These are phyloP conservation scores for Pythium periplocum DNA, from an alignment of 352 stramenopile species.

Conservation along the genomic window DNA sequence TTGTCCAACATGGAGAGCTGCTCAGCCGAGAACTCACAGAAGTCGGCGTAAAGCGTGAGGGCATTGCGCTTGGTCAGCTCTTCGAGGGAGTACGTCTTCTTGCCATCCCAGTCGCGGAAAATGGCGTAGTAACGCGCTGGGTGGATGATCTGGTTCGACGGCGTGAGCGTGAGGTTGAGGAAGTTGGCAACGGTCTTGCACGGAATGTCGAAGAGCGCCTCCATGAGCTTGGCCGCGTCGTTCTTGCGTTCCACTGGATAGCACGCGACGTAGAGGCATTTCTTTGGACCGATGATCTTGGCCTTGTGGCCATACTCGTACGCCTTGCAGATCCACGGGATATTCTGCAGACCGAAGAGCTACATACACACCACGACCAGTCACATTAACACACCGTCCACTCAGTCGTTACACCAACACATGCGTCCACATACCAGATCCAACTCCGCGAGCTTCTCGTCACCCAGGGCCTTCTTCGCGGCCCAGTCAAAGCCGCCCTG, in stretches of 20 bases:
- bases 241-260: slow-evolving; percentile 87
- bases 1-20: slow-evolving; percentile 91
- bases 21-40: slow-evolving; percentile 91
- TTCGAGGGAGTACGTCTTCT: slow-evolving; percentile 75
- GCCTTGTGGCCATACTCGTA: slow-evolving; percentile 86
- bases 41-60: slow-evolving; percentile 90
- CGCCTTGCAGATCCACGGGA: slow-evolving; percentile 92
- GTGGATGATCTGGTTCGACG: slow-evolving; percentile 93
- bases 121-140: slow-evolving; percentile 90
- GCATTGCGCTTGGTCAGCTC: slow-evolving; percentile 86
- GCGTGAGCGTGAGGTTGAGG: slow-evolving; percentile 90
- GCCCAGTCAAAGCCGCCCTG: slow-evolving; percentile 93
- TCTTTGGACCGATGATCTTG: slow-evolving; percentile 89
- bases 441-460: slow-evolving; percentile 42
- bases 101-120: slow-evolving; percentile 91
- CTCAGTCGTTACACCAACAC: slow-evolving; percentile 4
- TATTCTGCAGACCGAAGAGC: slow-evolving; percentile 92
- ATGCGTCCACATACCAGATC: slow-evolving; percentile 37
- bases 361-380: slow-evolving; percentile 18
- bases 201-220: slow-evolving; percentile 89
- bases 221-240: slow-evolving; percentile 70
- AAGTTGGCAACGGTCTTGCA: slow-evolving; percentile 91
- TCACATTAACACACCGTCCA: background rate
- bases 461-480: slow-evolving; percentile 81
- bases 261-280: slow-evolving; percentile 86